Base-by-base conservation (phyloP, 352 stramenopile species). In the Phytopythium litorale region DNA sequence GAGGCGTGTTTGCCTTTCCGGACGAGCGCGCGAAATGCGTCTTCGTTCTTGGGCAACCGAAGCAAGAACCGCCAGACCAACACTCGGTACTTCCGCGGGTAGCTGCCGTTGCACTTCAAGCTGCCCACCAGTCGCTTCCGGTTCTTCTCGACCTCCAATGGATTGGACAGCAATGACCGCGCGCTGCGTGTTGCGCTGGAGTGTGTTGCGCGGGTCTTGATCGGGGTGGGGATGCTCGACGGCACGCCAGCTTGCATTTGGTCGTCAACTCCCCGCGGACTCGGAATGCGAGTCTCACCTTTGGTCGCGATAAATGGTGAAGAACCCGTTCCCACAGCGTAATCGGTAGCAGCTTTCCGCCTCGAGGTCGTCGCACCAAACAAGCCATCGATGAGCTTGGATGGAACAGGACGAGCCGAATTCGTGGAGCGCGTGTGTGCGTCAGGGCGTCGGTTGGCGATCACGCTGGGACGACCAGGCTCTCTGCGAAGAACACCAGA, bases 31-130 rank as follows among this genome's bases (percentile, higher is more conserved):
- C 72, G 74, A 54, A 97, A 97, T 18, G 86, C 77, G 55, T 77
- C 71, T 58, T 88, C 80, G 50, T 97, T 97, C 52, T 87, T 87
- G 12, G 92, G 92, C 18, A 98, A 63, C 2, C 66, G 73, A 60
- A 97, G 69, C 52, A 97, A 64, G 46, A 94, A 97, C 32, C 79
- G 74, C 88, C 88, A 97, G 25, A 91, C 84, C 2, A 96, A 68
- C 19, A 91, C 72, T 3, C 88, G 85, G 59, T 96, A 96, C 53
- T 92, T 92, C 18, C 75, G 80, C 0, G 88, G 88, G 56, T 92
- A 97, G 54, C 67, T 72, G 6, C 87, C 87, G 65, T 86, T 89
- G 63, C 73, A 84, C 43, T 79, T 78, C 5, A 97, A 72, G 53
- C 79, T 86, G 18, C 72, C 68, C 62, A 83, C 68, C 4, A 96